Evolutionary conservation across 2,329 filamentous ascomycete genomes (phyloP), one percentile per base, ranked within the genome.

Genomic region (Diplodia sapinea): DNA sequence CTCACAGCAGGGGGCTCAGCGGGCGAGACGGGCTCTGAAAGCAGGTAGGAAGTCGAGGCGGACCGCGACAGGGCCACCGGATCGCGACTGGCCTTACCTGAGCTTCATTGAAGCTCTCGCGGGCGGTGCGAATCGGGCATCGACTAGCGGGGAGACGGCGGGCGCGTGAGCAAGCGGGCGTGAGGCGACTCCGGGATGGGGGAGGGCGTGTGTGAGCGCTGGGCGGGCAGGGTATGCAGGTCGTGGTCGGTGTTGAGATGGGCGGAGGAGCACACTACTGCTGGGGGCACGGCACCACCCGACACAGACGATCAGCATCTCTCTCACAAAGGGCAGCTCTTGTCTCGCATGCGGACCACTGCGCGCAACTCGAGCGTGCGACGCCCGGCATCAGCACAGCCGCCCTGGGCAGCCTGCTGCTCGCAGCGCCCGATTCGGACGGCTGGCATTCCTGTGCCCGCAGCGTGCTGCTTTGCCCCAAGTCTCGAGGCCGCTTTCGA

Each of bases 21-120:
- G 56, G 56, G 56, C 66, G 66, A 68, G 59, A 68, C 66, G 56
- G 51, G 55, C 50, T 52, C 66, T 63, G 66, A 68, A 68, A 68
- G 66, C 66, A 64, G 66, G 57, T 68, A 68, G 51, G 64, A 66
- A 20, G 49, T 66, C 64, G 64, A 66, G 64, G 64, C 51, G 64
- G 51, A 66, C 64, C 52, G 64, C 64, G 64, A 66, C 64, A 66
- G 64, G 59, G 51, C 64, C 64, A 57, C 64, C 64, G 64, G 51
- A 59, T 66, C 64, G 64, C 64, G 64, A 66, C 51, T 50, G 38
- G 64, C 51, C 51, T 57, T 66, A 66, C 64, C 64, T 56, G 64
- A 66, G 64, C 64, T 66, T 66, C 64, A 66, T 66, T 66, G 64
- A 66, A 66, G 64, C 64, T 66, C 64, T 57, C 52, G 64, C 51